These are phyloP conservation scores for Ustilago trichophora DNA, from an alignment of 1,284 basidiomycete species.

Conservation along the genomic window DNA sequence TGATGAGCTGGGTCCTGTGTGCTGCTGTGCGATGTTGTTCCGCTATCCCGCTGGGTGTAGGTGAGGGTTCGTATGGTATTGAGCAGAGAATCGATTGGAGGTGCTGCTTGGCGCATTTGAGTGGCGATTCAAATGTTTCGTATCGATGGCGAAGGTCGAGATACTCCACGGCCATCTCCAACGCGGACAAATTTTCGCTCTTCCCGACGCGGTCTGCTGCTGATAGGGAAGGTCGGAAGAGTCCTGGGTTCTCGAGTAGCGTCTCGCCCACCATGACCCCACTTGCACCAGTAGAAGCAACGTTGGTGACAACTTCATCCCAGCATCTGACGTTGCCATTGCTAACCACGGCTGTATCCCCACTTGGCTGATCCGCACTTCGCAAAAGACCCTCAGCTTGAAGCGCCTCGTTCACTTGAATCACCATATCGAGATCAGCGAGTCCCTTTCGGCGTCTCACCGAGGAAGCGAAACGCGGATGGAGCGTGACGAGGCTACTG, in stretches of 20 bases:
- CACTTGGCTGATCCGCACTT: conserved; percentile 51
- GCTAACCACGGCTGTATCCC: conserved; percentile 73
- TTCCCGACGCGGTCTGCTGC: neutral
- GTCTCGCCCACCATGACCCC: conserved; percentile 81
- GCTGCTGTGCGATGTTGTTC: conserved; percentile 18
- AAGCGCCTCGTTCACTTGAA: conserved; percentile 69
- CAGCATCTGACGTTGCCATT: conserved; percentile 78
- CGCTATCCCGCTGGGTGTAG: neutral
- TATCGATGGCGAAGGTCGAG: conserved; percentile 16
- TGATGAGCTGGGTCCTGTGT: conserved; percentile 10
- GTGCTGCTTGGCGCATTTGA: conserved; percentile 39
- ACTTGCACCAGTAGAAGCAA: conserved; percentile 73
- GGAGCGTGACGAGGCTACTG: conserved; percentile 75
- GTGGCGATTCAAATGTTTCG: conserved; percentile 14
- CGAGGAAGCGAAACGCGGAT: conserved; percentile 77
- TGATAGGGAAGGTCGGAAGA: conserved; percentile 20
- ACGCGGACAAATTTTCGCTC: no score
- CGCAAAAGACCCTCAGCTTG: conserved; percentile 58
- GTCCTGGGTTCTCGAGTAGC: conserved; percentile 73
- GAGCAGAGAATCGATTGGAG: conserved; percentile 33
- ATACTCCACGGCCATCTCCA: conserved; percentile 35
- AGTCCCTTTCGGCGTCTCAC: conserved; percentile 75
- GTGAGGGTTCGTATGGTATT: conserved; percentile 4
- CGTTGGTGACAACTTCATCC: conserved; percentile 72
- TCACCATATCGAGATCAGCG: conserved; percentile 74